Conservation (phyloP, 108 stramenopile genomes). For the Skeletonema potamos region DNA sequence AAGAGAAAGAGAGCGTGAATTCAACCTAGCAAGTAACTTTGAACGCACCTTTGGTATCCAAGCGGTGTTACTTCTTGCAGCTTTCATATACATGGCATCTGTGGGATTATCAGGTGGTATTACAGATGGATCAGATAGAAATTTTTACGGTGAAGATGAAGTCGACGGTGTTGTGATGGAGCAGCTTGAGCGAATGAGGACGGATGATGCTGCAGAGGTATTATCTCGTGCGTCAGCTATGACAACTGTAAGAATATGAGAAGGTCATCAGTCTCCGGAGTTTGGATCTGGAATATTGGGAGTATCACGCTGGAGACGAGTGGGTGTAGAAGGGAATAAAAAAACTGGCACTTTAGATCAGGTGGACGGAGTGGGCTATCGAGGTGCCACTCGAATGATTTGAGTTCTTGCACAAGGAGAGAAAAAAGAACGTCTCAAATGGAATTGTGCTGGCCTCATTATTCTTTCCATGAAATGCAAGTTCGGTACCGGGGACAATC, state of each 20-base stretch:
- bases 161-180: constrained; percentile 21
- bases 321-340: too few relatives aligned
- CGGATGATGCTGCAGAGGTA: constrained; percentile 19
- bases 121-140: constrained; percentile 20
- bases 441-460: too few relatives aligned
- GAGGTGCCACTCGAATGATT: too few relatives aligned
- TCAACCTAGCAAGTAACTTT: constrained; percentile 19
- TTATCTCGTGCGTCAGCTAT: not conserved
- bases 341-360: too few relatives aligned
- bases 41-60: constrained; percentile 20
- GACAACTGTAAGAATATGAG: not conserved
- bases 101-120: constrained; percentile 26
- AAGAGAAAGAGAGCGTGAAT: constrained; percentile 22
- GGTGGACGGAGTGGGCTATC: too few relatives aligned
- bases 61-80: constrained; percentile 8
- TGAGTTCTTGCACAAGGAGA: too few relatives aligned
- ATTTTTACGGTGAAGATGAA: constrained; percentile 26
- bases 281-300: too few relatives aligned
- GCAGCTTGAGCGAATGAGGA: constrained; percentile 11
- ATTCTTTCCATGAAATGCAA: too few relatives aligned
- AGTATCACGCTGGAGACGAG: too few relatives aligned
- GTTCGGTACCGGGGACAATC: too few relatives aligned
- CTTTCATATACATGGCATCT: not conserved
- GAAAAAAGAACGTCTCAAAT: too few relatives aligned
- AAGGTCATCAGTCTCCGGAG: not conserved